Evolutionary conservation across 805 yeast genomes (phyloP), one percentile per base, ranked within the genome.

Genomic region (Candida easanensis): DNA sequence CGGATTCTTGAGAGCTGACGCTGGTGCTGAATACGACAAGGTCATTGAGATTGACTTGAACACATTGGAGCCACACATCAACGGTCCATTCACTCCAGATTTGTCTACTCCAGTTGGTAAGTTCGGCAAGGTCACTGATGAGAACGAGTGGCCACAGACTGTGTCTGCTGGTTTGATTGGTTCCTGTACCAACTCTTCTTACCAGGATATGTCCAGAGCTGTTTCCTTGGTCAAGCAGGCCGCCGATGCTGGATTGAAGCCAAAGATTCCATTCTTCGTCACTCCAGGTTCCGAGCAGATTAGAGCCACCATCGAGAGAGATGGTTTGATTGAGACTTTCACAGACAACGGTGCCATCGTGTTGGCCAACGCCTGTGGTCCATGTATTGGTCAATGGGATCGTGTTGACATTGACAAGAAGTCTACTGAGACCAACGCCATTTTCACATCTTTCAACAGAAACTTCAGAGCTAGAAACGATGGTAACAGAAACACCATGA

Each of bases 381-480:
- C 98, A 64, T 90, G 98, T 79, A 90, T 90, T 64, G 98, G 98
- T 63, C 97, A 91, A 77, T 91, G 98, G 98, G 97, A 90, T 69
- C 85, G 98, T 72, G 85, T 77, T 62, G 90, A 87, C 66, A 80
- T 88, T 34, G 66, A 77, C 68, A 82, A 87, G 76, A 88, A 87
- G 22, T 76, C 84, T 6, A 71, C 73, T 66, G 96, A 87, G 69
- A 85, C 88, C 73, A 91, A 91, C 79, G 91, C 97, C 60, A 91
- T 91, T 69, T 91, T 91, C 61, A 87, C 97, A 33, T 88, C 97
- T 50, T 91, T 87, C 83, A 91, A 91, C 85, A 87, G 98, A 79
- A 91, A 91, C 74, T 91, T 91, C 80, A 86, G 96, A 58, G 83
- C 97, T 53, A 87, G 98, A 82, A 93, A 93, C 64, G 99, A 93